Evolutionary conservation across 2,329 filamentous ascomycete species (phyloP).

Genomic region (Clonostachys byssicola): DNA sequence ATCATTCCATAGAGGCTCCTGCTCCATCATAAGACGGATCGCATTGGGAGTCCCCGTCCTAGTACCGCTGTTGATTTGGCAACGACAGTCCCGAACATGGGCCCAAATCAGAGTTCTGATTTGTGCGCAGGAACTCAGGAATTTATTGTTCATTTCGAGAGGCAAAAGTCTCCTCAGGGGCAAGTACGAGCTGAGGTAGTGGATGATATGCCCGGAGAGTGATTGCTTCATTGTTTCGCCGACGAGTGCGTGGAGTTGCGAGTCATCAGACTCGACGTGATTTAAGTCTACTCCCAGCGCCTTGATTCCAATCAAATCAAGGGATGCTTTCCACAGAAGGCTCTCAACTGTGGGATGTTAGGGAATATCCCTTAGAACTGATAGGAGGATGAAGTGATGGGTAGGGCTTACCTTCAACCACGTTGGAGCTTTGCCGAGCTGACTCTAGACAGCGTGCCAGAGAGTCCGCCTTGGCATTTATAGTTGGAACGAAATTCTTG

Average conservation of each 20-base stretch:
- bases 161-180: conserved; percentile 28
- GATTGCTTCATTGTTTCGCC: conserved; percentile 16
- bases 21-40: conserved; percentile 27
- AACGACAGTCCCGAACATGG: conserved; percentile 6
- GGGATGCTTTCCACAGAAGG: conserved; percentile 21
- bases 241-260: conserved; percentile 14
- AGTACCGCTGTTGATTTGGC: neutral
- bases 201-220: conserved; percentile 13
- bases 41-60: conserved; percentile 9
- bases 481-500: conserved; percentile 16
- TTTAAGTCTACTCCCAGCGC: conserved; percentile 25
- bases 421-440: conserved; percentile 5
- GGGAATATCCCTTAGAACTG: neutral
- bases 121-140: conserved; percentile 18
- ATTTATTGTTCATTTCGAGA: conserved; percentile 25
- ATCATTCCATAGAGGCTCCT: conserved; percentile 12
- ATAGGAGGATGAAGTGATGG: neutral
- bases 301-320: conserved; percentile 26
- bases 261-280: conserved; percentile 17
- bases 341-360: conserved; percentile 10
- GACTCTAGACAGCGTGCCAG: conserved; percentile 13
- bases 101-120: conserved; percentile 21
- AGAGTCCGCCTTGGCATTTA: conserved; percentile 24
- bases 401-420: conserved; percentile 9
- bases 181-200: conserved; percentile 24